Evolutionary conservation across 2,329 filamentous ascomycete species (phyloP), one percentile per base, ranked within the genome.

Genomic region (Diaporthe velutina): DNA sequence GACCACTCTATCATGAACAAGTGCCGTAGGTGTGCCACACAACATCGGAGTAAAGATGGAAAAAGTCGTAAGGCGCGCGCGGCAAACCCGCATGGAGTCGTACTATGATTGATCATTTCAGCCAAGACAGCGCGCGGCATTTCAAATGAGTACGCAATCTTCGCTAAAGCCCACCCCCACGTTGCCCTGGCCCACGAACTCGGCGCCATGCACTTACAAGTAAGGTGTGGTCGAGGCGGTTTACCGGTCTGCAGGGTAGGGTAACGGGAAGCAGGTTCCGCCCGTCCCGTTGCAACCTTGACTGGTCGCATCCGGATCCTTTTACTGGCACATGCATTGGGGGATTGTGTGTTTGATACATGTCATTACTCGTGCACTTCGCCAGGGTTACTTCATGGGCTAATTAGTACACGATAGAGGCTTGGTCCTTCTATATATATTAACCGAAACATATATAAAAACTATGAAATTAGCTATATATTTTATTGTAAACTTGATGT

Each of bases 241-340:
- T 19, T 19, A 48, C 60, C 60, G 40, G 60, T 64, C 40, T 64
- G 60, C 60, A 64, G 42, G 40, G 60, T 33, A 33, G 42, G 40
- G 40, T 12, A 64, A 9, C 40, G 28, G 40, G 40, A 22, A 33
- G 60, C 60, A 25, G 15, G 19, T 58, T 38, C 55, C 17, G 28
- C 28, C n/a, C 28, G 28, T 4, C 9, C 19, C 48, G 28, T 48
- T 64, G 10, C 58, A 30, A 45, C 28, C 10, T 19, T 48, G 4
- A 48, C 19, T n/a, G 15, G 25, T 22, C 42, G 13, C 13, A 9
- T 48, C 19, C 25, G 17, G 25, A 30, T 33, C 60, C 40, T 30
- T 13, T 54, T 54, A 28, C 25, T 30, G 13, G n/a, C 52, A 30
- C 25, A 54, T 54, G 50, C 57, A 35, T 15, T 40, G 57, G 12